Evolutionary conservation across 2,329 filamentous ascomycete genomes (phyloP).

Genomic region (Aspergillus fumigatiaffinis): DNA sequence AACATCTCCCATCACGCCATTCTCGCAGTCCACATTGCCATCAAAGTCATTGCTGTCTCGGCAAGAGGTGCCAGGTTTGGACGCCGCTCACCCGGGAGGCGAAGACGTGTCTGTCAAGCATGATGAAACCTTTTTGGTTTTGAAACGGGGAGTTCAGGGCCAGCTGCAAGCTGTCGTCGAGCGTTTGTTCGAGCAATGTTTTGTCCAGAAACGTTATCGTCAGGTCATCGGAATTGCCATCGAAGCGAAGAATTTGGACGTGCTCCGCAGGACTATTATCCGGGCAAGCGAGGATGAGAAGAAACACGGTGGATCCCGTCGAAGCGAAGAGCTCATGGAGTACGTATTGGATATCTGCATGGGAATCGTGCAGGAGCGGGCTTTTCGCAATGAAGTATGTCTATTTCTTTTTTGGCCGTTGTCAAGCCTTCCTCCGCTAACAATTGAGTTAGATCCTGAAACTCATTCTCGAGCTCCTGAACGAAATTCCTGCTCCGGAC

Average conservation of each 20-base stretch:
- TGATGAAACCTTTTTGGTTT: constrained; percentile 58
- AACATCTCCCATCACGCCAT: constrained; percentile 87
- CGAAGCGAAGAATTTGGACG: constrained; percentile 86
- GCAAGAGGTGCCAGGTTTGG: constrained; percentile 60
- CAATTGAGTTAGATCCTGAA: constrained; percentile 63
- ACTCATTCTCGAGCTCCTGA: constrained; percentile 91
- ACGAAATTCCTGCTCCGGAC: constrained; percentile 85
- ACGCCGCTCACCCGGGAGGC: constrained; percentile 53
- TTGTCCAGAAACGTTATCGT: constrained; percentile 79
- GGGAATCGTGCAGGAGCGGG: constrained; percentile 92
- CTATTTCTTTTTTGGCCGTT: not conserved
- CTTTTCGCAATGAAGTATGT: constrained; percentile 66
- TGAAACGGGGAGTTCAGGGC: constrained; percentile 70
- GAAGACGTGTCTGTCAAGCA: constrained; percentile 53
- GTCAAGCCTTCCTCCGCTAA: constrained; percentile 4
- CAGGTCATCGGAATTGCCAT: constrained; percentile 97
- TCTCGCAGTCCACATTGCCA: constrained; percentile 87
- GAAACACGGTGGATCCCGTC: constrained; percentile 54
- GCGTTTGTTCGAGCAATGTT: constrained; percentile 85
- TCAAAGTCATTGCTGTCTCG: constrained; percentile 94
- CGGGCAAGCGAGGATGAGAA: constrained; percentile 85
- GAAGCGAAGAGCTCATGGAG: constrained; percentile 91
- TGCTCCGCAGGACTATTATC: constrained; percentile 81
- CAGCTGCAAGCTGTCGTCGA: constrained; percentile 81
- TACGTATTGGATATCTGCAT: constrained; percentile 95